Evolutionary conservation across 2,329 filamentous ascomycete species (phyloP).

Genomic region (Atkinsonella hypoxylon): DNA sequence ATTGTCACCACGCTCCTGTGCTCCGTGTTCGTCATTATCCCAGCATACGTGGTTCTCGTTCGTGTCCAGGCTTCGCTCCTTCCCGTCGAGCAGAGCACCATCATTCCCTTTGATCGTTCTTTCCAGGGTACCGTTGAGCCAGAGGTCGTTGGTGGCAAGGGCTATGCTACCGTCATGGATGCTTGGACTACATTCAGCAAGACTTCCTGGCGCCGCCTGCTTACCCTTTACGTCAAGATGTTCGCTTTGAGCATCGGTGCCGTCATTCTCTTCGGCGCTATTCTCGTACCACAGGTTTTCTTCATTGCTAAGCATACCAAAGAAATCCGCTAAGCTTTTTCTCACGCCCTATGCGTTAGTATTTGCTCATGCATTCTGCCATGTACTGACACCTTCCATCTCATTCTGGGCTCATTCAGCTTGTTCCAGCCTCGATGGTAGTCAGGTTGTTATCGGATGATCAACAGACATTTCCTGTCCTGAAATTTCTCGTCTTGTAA

Average conservation of each 20-base stretch:
- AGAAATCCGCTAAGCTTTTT: not conserved
- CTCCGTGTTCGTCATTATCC: slow-evolving; percentile 56
- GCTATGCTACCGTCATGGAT: slow-evolving; percentile 58
- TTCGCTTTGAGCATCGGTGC: slow-evolving; percentile 40
- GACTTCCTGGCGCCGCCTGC: slow-evolving; percentile 57
- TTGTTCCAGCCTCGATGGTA: too few relatives aligned
- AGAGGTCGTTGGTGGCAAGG: slow-evolving; percentile 60
- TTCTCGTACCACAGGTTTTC: slow-evolving; percentile 41
- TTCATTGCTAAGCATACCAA: slow-evolving; percentile 20
- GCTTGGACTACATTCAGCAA: slow-evolving; percentile 71
- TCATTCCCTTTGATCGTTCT: slow-evolving; percentile 82
- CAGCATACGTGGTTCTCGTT: slow-evolving; percentile 62
- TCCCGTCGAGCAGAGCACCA: slow-evolving; percentile 66
- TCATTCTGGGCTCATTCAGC: too few relatives aligned
- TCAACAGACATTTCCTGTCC: too few relatives aligned
- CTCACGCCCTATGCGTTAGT: too few relatives aligned
- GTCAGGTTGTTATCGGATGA: too few relatives aligned
- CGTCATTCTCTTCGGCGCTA: slow-evolving; percentile 28
- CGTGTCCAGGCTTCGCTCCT: slow-evolving; percentile 83
- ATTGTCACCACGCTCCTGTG: slow-evolving; percentile 34
- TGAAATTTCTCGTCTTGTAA: too few relatives aligned
- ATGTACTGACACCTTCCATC: not conserved
- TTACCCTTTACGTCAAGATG: slow-evolving; percentile 67
- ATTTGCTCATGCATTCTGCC: not conserved
- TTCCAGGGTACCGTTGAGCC: slow-evolving; percentile 68